Evolutionary conservation across 2,329 filamentous ascomycete species (phyloP), one percentile per base, ranked within the genome.

Genomic region (Trichoderma citrinoviride): DNA sequence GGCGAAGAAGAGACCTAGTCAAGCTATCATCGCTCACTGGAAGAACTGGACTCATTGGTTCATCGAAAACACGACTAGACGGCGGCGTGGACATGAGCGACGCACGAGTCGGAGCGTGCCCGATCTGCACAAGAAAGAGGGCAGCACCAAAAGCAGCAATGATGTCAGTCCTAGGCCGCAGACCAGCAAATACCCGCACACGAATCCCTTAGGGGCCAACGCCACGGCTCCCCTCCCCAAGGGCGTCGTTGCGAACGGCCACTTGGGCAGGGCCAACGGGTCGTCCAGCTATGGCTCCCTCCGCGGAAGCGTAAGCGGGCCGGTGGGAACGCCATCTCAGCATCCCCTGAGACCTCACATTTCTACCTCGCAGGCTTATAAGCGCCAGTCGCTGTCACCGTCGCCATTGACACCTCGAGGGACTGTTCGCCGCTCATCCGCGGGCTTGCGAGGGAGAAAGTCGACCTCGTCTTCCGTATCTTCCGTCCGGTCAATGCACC

Each of bases 401-500:
- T 90, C 89, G 3, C 94, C 95, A 0, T 77, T 97, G 46, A 98
- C 95, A 0, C 94, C 95, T 3, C 90, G 93, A 44, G 93, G 92
- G 5, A 91, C 91, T 0, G 90, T 96, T 71, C 88, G 95, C 12
- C 90, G 93, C 41, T 87, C 92, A 2, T 96, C 92, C 5, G 87
- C 85, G 49, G 93, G 94, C 33, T 84, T 98, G 50, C 87, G 93
- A 29, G 94, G 95, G 43, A 87, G 95, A 67, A 98, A 98, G 76
- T 98, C 94, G 0, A 99, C 95, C 0, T 97, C 93, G 0, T 97
- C 93, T 0, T 98, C 93, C 0, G 88, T 99, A 17, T 97, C 93
- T 0, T 97, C 93, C 0, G 89, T 99, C 65, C 89, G 95, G 65
- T 96, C 91, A 50, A 92, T 98, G 73, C 93, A 94, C 72, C 91